These are phyloP conservation scores for Pestalotiopsis sp. DNA, from an alignment of 2,329 filamentous ascomycete genomes.

Conservation along the genomic window DNA sequence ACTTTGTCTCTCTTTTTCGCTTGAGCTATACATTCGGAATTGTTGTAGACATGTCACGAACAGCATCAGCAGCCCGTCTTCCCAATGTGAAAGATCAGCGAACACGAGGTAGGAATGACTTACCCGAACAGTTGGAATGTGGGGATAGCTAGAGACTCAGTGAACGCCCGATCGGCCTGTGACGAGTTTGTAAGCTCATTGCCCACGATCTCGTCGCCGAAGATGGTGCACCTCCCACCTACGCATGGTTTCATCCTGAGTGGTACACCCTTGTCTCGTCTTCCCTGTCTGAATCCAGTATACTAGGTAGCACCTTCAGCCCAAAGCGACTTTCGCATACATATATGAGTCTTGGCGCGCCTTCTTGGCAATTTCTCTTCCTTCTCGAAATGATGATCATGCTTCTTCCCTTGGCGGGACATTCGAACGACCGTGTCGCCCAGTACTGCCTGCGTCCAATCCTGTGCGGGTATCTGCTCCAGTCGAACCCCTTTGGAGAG, in stretches of 20 bases:
- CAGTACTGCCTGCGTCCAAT: not conserved
- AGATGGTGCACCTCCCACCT: not conserved
- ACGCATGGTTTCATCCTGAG: not conserved
- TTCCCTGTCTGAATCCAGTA: not conserved
- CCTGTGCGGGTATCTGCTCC: not conserved
- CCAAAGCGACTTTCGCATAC: not conserved
- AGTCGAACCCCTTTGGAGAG: too few relatives aligned
- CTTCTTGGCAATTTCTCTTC: not conserved
- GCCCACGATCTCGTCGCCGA: not conserved
- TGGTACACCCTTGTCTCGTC: not conserved
- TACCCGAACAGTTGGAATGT: too few relatives aligned
- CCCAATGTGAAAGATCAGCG: too few relatives aligned
- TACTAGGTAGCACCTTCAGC: not conserved
- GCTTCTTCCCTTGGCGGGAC: not conserved
- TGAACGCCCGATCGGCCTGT: not conserved
- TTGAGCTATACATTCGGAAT: too few relatives aligned
- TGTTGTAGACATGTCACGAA: too few relatives aligned
- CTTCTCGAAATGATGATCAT: not conserved
- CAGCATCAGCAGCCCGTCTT: too few relatives aligned
- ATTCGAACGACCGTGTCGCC: not conserved
- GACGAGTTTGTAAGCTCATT: not conserved
- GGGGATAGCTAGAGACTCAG: too few relatives aligned
- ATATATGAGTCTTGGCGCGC: slow-evolving; percentile 10
- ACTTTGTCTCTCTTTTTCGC: too few relatives aligned
- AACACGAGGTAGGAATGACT: too few relatives aligned